Evolutionary conservation across 225 moss, liverwort and hornwort species (phyloP).

Genomic region (Ulota crispa): DNA sequence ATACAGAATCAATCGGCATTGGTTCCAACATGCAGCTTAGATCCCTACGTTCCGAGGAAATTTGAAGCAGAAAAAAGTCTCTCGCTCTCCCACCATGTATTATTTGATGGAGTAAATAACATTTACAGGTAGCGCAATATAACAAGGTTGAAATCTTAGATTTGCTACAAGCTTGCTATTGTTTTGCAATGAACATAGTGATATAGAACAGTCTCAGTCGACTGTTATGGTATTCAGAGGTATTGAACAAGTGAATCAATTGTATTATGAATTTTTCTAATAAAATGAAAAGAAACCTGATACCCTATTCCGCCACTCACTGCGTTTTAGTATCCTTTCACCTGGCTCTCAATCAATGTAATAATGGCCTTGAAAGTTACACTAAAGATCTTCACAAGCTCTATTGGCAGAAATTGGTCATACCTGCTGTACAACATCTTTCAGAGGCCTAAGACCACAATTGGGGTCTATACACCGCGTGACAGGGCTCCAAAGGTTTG

Average conservation of each 20-base stretch:
- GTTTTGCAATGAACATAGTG: conserved; percentile 16
- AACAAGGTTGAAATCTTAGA: neutral
- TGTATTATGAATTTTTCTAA: conserved; percentile 31
- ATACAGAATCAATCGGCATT: neutral
- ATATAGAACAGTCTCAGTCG: conserved; percentile 21
- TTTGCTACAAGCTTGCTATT: conserved; percentile 12
- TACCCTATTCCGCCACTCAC: conserved; percentile 22
- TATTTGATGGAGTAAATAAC: neutral
- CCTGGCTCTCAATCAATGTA: conserved; percentile 30
- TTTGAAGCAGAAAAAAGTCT: neutral
- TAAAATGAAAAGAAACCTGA: conserved; percentile 27
- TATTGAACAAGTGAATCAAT: conserved; percentile 34
- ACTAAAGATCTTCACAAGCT: conserved; percentile 33
- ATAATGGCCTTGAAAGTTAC: conserved; percentile 35
- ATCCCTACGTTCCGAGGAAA: neutral
- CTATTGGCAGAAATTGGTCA: conserved; percentile 22
- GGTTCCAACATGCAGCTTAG: neutral
- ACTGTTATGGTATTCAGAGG: conserved; percentile 17
- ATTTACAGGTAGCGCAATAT: neutral
- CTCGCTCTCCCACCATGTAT: neutral
- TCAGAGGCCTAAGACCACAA: conserved; percentile 23
- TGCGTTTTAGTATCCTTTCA: conserved; percentile 22
- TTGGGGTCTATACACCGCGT: conserved; percentile 22
- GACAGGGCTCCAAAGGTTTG: conserved; percentile 18
- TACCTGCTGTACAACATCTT: conserved; percentile 48